Evolutionary conservation across 2,329 filamentous ascomycete genomes (phyloP).

Genomic region (Pseudogymnoascus sp.): DNA sequence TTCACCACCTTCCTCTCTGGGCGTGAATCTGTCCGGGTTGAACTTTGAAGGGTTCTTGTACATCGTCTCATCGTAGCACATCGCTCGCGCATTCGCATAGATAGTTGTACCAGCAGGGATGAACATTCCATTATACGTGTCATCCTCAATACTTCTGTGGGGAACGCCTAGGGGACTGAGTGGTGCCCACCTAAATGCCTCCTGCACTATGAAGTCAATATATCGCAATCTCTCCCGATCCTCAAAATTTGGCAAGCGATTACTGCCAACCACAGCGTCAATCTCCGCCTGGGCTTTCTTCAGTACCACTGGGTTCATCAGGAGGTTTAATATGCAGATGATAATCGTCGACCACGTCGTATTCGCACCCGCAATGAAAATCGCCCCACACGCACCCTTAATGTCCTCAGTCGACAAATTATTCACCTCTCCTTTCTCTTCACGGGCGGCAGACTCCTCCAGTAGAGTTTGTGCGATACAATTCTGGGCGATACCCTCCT

Average conservation of each 20-base stretch:
- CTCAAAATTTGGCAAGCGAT: slow-evolving; percentile 39
- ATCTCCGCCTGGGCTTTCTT: slow-evolving; percentile 40
- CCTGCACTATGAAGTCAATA: slow-evolving; percentile 40
- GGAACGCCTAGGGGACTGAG: slow-evolving; percentile 46
- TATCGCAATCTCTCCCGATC: slow-evolving; percentile 39
- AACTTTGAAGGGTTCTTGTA: slow-evolving; percentile 39
- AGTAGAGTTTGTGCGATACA: background rate
- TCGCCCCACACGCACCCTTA: slow-evolving; percentile 42
- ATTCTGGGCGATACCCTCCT: background rate
- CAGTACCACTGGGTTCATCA: slow-evolving; percentile 31
- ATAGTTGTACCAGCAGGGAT: slow-evolving; percentile 43
- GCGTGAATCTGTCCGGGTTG: slow-evolving; percentile 39
- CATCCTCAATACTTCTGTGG: slow-evolving; percentile 46
- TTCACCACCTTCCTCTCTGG: slow-evolving; percentile 29
- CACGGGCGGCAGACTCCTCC: background rate
- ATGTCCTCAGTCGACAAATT: slow-evolving; percentile 26
- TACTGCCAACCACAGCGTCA: slow-evolving; percentile 39
- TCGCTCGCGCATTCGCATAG: slow-evolving; percentile 42
- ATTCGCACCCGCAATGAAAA: slow-evolving; percentile 38
- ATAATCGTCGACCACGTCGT: slow-evolving; percentile 36
- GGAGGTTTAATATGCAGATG: slow-evolving; percentile 34
- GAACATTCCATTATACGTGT: slow-evolving; percentile 48
- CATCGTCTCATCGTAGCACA: slow-evolving; percentile 42
- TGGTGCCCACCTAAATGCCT: slow-evolving; percentile 39
- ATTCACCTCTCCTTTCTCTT: slow-evolving; percentile 10